phyloP scores from a whole-genome alignment of 495 filamentous ascomycete genomes.

The Penicillium taxi region DNA sequence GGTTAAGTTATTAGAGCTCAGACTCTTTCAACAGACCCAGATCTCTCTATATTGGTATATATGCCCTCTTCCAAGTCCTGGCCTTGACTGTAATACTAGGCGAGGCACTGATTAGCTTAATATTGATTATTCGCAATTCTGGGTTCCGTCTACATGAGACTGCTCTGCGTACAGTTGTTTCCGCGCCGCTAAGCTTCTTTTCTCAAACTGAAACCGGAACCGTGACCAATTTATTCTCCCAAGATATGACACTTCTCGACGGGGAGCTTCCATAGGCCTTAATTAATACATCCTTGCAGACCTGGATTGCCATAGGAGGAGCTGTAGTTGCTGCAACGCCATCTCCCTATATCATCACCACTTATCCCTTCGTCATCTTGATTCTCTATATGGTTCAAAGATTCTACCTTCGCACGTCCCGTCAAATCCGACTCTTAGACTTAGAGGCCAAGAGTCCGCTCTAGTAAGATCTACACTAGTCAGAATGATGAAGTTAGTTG shows the following conservation, averaged over 20 bases:
- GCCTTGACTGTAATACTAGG: too few species aligned
- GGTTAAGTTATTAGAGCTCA: background rate
- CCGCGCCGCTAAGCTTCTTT: background rate
- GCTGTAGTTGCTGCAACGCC: too few species aligned
- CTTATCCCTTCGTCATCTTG: background rate
- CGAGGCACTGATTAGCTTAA: background rate
- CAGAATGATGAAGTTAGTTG: background rate
- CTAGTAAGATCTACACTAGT: too few species aligned
- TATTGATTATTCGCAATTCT: background rate
- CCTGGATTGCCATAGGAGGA: background rate
- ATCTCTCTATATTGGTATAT: background rate
- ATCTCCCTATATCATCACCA: too few species aligned
- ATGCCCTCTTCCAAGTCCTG: background rate
- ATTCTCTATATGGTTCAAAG: background rate
- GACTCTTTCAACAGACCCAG: background rate
- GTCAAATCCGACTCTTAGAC: background rate
- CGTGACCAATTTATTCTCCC: background rate
- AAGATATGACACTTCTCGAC: background rate
- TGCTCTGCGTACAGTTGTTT: background rate
- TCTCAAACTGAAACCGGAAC: background rate
- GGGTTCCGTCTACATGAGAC: background rate
- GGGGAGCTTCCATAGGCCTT: background rate
- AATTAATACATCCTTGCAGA: background rate
- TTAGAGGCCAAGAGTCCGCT: background rate
- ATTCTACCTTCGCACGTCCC: conserved; percentile 1